Conservation (phyloP, 176 grass and related monocot genomes). For the Poa annua region DNA sequence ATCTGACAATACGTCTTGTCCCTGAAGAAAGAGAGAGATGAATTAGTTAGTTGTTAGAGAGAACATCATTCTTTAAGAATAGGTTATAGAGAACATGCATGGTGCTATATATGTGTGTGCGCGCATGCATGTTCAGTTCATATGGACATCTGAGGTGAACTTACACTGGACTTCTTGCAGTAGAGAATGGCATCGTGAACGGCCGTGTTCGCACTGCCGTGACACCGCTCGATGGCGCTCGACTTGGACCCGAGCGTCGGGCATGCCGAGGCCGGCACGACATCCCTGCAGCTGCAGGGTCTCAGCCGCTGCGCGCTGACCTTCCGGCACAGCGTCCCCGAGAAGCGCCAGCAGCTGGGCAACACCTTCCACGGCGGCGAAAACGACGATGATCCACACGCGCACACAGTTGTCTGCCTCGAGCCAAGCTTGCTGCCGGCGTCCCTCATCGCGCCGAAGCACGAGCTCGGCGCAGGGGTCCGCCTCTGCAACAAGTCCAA, state of each 20-base stretch:
- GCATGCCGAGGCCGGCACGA: too few species aligned
- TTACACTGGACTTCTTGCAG: conserved; percentile 86
- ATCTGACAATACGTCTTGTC: too few species aligned
- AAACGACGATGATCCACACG: background rate
- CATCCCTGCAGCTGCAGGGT: too few species aligned
- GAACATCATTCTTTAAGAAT: too few species aligned
- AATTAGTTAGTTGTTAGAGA: too few species aligned
- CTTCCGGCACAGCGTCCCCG: conserved; percentile 70
- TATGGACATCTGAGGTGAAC: conserved; percentile 16
- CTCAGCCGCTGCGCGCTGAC: conserved; percentile 39
- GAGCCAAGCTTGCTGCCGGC: background rate
- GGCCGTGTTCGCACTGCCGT: background rate
- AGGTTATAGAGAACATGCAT: too few species aligned
- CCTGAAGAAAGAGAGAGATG: too few species aligned
- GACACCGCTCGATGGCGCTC: too few species aligned
- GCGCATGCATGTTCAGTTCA: too few species aligned
- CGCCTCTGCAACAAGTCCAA: too few species aligned
- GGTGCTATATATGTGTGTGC: background rate
- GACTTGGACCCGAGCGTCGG: conserved; percentile 26
- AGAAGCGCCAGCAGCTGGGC: conserved; percentile 63
- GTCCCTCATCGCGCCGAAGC: background rate
- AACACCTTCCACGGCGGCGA: conserved; percentile 68
- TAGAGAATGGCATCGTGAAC: conserved; percentile 86
- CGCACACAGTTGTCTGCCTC: background rate
- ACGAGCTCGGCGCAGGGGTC: too few species aligned